Evolutionary conservation across 345 rosid genomes (phyloP).

Genomic region (Syzygium aqueum): DNA sequence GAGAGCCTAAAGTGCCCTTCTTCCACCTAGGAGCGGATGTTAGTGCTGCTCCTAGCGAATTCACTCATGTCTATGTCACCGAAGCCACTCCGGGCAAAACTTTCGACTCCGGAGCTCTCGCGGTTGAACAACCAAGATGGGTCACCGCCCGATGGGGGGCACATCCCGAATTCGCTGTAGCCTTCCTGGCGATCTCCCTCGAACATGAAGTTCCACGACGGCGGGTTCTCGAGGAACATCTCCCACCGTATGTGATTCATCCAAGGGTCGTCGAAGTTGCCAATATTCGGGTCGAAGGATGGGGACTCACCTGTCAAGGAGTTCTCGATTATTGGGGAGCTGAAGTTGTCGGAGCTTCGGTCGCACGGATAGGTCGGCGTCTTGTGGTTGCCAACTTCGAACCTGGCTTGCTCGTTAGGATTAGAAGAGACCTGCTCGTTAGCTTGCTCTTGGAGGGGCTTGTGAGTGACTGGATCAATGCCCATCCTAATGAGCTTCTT

Average conservation of each 20-base stretch:
- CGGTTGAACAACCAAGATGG: constrained; percentile 39
- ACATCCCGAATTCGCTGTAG: constrained; percentile 21
- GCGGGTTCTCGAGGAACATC: constrained; percentile 18
- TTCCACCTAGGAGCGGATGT: neutral
- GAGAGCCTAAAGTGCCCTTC: neutral
- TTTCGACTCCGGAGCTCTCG: constrained; percentile 26
- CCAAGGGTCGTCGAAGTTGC: constrained; percentile 6
- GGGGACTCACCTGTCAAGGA: constrained; percentile 11
- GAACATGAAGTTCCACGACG: constrained; percentile 32
- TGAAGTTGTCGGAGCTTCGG: constrained; percentile 1
- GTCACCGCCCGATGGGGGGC: constrained; percentile 19
- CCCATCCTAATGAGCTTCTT: constrained; percentile 95
- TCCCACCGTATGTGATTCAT: constrained; percentile 23
- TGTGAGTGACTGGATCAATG: constrained; percentile 84
- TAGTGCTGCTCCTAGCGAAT: neutral
- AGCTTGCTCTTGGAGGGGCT: constrained; percentile 32
- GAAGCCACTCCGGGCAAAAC: constrained; percentile 17
- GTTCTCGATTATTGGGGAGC: constrained; percentile 18
- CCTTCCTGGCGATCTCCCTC: neutral
- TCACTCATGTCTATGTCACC: constrained; percentile 10
- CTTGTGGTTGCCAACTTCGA: neutral
- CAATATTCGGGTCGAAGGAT: neutral
- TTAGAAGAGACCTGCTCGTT: neutral
- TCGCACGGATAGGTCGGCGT: neutral
- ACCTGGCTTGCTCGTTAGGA: constrained; percentile 1